These are phyloP conservation scores for Paulownia fortunei DNA, from an alignment of 257 asterid species.

Conservation along the genomic window DNA sequence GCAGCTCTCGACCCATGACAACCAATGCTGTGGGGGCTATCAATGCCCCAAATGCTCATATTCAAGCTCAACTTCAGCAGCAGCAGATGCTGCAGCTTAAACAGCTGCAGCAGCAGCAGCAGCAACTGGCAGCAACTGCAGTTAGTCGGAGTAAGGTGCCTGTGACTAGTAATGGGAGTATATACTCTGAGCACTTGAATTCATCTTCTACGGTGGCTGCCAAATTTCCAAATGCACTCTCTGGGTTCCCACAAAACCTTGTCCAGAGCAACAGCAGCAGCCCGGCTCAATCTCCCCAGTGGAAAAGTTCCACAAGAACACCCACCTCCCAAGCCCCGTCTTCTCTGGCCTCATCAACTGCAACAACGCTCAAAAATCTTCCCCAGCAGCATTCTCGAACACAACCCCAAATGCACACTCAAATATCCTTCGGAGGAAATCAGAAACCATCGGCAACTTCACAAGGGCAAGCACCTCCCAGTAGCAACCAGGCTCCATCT, in stretches of 20 bases:
- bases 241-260: constrained; percentile 73
- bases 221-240: constrained; percentile 54
- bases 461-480: constrained; percentile 55
- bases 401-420: constrained; percentile 68
- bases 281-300: constrained; percentile 76
- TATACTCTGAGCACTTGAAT: constrained; percentile 68
- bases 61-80: constrained; percentile 62
- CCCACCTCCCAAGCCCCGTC: constrained; percentile 60
- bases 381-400: constrained; percentile 73
- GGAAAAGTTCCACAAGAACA: constrained; percentile 67
- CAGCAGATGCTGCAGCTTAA: constrained; percentile 53
- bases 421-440: constrained; percentile 85
- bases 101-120: constrained; percentile 52
- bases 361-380: constrained; percentile 55
- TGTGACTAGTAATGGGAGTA: constrained; percentile 50
- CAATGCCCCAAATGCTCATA: constrained; percentile 53
- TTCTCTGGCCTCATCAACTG: constrained; percentile 57
- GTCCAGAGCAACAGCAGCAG: constrained; percentile 66
- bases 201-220: constrained; percentile 52
- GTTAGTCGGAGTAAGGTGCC: constrained; percentile 61
- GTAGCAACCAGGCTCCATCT: constrained; percentile 59
- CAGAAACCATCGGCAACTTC: constrained; percentile 61
- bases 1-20: constrained; percentile 54
- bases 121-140: constrained; percentile 46
- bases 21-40: constrained; percentile 43